A percentile compares a stretch with the other conserved stretches of the same genome.
Conservation (phyloP, 1,284 basidiomycete species). For the Trichosporon coremiiforme region DNA sequence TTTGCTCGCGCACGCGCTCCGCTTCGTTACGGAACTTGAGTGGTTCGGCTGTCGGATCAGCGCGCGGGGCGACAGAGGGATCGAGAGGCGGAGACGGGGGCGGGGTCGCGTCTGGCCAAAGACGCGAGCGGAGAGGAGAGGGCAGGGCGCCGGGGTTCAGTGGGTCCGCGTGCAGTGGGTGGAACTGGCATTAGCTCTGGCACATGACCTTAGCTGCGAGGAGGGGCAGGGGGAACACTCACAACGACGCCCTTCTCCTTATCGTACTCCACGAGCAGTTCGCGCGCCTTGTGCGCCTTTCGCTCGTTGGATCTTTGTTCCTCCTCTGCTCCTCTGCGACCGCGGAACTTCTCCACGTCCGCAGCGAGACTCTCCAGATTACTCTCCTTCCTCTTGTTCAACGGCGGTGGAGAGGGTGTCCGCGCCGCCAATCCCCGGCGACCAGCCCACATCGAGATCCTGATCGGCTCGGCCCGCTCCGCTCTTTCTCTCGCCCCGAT, state of each 20-base stretch:
- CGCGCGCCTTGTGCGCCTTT: conserved; percentile 45
- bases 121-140: conserved; percentile 40
- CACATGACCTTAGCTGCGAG: too few relatives aligned
- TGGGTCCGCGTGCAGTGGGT: conserved; percentile 53
- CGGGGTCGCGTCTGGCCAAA: conserved; percentile 44
- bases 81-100: conserved; percentile 13
- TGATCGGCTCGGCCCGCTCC: conserved; percentile 46
- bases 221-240: conserved; percentile 23
- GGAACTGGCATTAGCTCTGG: conserved; percentile 44
- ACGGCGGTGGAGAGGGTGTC: conserved; percentile 46
- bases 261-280: conserved; percentile 45
- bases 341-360: conserved; percentile 48
- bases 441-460: conserved; percentile 53
- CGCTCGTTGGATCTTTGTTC: conserved; percentile 42
- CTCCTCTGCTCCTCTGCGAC: conserved; percentile 41
- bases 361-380: conserved; percentile 41
- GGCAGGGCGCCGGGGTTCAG: conserved; percentile 48
- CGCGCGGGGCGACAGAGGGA: conserved; percentile 17
- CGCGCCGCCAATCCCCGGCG: conserved; percentile 47
- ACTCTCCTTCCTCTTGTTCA: conserved; percentile 26
- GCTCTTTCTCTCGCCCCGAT: neutral
- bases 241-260: conserved; percentile 46
- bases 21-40: conserved; percentile 27
- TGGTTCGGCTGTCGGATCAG: conserved; percentile 32
- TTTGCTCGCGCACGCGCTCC: conserved; percentile 48